Percentiles rank a stretch among this genome's conserved stretches.
Conservation (phyloP, 2,329 filamentous ascomycete species). For the Pseudocercospora eumusae region DNA sequence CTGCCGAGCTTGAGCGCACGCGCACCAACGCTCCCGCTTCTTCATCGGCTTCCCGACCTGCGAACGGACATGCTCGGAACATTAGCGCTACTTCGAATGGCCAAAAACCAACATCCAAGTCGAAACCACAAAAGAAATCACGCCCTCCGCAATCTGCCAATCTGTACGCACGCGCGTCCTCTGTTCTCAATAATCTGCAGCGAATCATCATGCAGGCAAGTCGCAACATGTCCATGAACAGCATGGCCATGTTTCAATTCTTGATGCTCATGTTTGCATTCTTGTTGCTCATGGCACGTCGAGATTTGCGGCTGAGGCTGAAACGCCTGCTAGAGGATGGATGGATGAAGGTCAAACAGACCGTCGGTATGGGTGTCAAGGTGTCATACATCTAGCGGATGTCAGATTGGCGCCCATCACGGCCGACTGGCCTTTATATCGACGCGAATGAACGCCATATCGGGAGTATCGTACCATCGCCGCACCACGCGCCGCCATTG, state of each 20-base stretch:
- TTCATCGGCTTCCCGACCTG: conserved; percentile 11
- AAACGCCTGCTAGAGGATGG: conserved; percentile 66
- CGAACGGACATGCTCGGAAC: conserved; percentile 16
- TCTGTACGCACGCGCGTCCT: conserved; percentile 33
- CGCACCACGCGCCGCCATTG: neutral
- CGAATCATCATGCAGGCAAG: conserved; percentile 45
- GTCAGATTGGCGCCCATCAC: neutral
- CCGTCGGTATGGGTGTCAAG: conserved; percentile 94
- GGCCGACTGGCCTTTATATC: neutral
- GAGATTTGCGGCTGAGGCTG: conserved; percentile 73
- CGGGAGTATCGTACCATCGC: neutral
- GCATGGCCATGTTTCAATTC: conserved; percentile 58
- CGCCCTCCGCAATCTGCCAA: conserved; percentile 23
- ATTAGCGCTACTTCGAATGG: conserved; percentile 7
- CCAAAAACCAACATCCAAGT: conserved; percentile 16
- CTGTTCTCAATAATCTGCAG: conserved; percentile 50
- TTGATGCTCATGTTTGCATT: conserved; percentile 80
- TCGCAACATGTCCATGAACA: conserved; percentile 56
- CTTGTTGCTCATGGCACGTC: conserved; percentile 71
- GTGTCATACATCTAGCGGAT: conserved; percentile 80
- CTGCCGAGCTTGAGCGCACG: conserved; percentile 28
- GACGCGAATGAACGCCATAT: neutral
- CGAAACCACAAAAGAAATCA: conserved; percentile 28
- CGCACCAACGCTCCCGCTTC: conserved; percentile 19
- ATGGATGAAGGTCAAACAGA: conserved; percentile 80